Evolutionary conservation across 768 basidiomycete species (phyloP), one percentile per base, ranked within the genome.

Genomic region (Polyporus arcularius): DNA sequence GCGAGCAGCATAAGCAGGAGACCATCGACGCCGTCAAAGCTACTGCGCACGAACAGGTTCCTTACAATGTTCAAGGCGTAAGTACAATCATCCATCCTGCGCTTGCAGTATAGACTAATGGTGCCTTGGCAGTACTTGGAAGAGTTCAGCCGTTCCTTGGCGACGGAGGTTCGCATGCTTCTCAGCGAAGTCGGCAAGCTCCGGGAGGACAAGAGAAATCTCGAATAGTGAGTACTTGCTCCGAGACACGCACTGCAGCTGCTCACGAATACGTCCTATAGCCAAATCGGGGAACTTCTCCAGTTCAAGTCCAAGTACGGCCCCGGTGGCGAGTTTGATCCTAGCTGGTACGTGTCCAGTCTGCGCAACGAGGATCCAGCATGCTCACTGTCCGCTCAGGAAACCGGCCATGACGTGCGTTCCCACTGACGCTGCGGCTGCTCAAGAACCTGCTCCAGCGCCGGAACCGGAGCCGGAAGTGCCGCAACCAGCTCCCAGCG

Each of bases 321-420:
- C 5, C 86, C 90, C n/a, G 91, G 90, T 57, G 92, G 92, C 53
- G 88, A 92, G 71, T 94, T 89, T 68, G 88, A 92, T 67, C 82
- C 87, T 8, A 86, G 90, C n/a, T 94, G 92, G 92, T 86, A 40
- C 64, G 74, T 69, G 2, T 35, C 7, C 14, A 6, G 15, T 4
- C 35, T 4, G 9, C n/a, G n/a, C 9, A 14, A 16, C 2, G 11
- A 15, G 18, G 21, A 26, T 18, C 15, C 35, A 31, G 9, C 31
- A 16, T 31, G 28, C 15, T 46, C 9, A 50, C 48, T 7, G 54
- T 39, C 0, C 28, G 10, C 35, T 8, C 48, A 63, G 62, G 62
- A 63, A 63, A 56, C 62, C 62, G 12, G 62, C 54, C 16, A 63
- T 63, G 62, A 59, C 58, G 9, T 63, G 62, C 31, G 57, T 58